Conservation (phyloP, 805 yeast genomes). For the Monosporozyma siamensis region DNA sequence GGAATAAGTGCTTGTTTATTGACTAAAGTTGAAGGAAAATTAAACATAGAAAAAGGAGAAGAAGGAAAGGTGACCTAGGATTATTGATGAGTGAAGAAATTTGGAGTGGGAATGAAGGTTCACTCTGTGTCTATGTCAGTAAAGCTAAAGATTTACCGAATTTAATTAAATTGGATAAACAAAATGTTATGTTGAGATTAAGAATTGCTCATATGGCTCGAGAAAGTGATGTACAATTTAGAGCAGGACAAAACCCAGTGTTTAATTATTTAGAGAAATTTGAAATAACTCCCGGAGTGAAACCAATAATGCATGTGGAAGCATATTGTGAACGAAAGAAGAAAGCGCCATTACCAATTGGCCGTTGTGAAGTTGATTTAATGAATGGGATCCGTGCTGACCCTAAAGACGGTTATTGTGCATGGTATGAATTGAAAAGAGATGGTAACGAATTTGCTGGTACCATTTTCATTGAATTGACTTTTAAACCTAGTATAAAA, state of each 20-base stretch:
- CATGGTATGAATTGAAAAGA: slow-evolving; percentile 67
- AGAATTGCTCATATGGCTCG: slow-evolving; percentile 76
- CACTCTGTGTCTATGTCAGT: slow-evolving; percentile 64
- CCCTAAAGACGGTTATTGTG: slow-evolving; percentile 68
- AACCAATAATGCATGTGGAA: slow-evolving; percentile 56
- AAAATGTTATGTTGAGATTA: slow-evolving; percentile 80
- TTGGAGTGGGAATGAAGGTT: slow-evolving; percentile 34
- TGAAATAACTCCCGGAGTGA: slow-evolving; percentile 52
- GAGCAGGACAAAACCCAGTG: slow-evolving; percentile 92
- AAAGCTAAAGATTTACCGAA: slow-evolving; percentile 84
- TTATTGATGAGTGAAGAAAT: slow-evolving; percentile 22
- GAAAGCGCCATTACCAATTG: slow-evolving; percentile 77
- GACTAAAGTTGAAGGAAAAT: background rate
- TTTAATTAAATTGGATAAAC: slow-evolving; percentile 79
- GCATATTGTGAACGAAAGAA: slow-evolving; percentile 68
- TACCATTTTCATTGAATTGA: slow-evolving; percentile 79
- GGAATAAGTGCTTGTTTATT: too few species aligned
- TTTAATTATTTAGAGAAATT: slow-evolving; percentile 77
- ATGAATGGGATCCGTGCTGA: slow-evolving; percentile 59
- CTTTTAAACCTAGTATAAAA: slow-evolving; percentile 56
- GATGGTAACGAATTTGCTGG: slow-evolving; percentile 70
- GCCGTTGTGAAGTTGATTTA: slow-evolving; percentile 72
- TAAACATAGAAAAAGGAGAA: background rate
- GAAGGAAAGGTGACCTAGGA: slow-evolving; percentile 2
- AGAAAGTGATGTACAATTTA: slow-evolving; percentile 61